A percentile compares a stretch with the other conserved stretches of the same genome.
These are phyloP conservation scores for Colletotrichum endophyticum DNA, from an alignment of 2,329 filamentous ascomycete species.

Conservation along the genomic window DNA sequence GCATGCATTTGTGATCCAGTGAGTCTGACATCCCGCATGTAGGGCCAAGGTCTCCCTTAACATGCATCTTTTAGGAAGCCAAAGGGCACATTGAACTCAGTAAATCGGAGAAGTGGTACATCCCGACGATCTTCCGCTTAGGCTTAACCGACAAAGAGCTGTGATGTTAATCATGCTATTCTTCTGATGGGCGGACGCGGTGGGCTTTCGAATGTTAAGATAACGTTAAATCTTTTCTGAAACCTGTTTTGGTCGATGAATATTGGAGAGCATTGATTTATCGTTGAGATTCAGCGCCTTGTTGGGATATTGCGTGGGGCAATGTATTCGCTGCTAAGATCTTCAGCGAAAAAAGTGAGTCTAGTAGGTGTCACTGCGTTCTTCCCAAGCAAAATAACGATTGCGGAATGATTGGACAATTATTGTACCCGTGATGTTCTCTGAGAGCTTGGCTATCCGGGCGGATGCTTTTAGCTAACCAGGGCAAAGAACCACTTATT, in stretches of 20 bases:
- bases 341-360: too few species aligned
- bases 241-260: too few species aligned
- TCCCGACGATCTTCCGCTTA: not conserved
- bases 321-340: too few species aligned
- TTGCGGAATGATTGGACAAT: too few species aligned
- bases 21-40: not conserved
- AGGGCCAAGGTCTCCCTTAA: accelerated
- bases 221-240: accelerated
- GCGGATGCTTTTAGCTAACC: too few species aligned
- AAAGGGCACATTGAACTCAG: not conserved
- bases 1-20: not conserved
- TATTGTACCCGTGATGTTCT: too few species aligned
- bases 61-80: not conserved
- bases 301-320: too few species aligned
- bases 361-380: accelerated
- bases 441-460: too few species aligned
- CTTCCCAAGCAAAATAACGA: too few species aligned
- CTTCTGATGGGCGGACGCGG: accelerated
- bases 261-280: too few species aligned
- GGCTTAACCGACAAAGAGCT: not conserved
- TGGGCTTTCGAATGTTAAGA: accelerated
- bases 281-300: too few species aligned
- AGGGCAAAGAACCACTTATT: too few species aligned
- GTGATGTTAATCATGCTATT: accelerated
- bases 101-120: accelerated